Percentiles rank a stretch among this genome's conserved stretches.
Conservation (phyloP, 2,329 filamentous ascomycete genomes). For the Scedosporium minutisporum region DNA sequence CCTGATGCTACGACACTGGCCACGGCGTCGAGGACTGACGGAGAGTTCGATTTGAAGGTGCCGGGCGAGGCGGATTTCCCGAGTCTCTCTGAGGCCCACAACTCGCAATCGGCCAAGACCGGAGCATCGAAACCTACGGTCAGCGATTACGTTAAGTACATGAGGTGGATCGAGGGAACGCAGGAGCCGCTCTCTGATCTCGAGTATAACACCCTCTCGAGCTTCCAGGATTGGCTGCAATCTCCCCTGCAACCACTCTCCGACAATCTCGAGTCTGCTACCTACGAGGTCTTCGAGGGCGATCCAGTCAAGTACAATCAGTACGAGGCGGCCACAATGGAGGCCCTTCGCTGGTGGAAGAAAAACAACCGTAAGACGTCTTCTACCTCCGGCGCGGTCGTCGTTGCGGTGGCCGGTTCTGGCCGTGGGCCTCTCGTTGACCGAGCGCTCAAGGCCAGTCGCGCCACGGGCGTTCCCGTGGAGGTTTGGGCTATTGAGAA, state of each 20-base stretch:
- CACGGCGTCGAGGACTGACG: not conserved
- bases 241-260: slow-evolving; percentile 89
- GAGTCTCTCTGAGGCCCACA: slow-evolving; percentile 57
- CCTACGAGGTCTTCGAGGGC: slow-evolving; percentile 97
- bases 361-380: slow-evolving; percentile 64
- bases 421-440: slow-evolving; percentile 89
- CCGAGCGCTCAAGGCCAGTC: slow-evolving; percentile 71
- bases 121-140: slow-evolving; percentile 7
- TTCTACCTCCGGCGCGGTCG: slow-evolving; percentile 58
- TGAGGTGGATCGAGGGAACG: slow-evolving; percentile 73
- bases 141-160: slow-evolving; percentile 60
- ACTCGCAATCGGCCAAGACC: slow-evolving; percentile 18
- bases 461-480: slow-evolving; percentile 64
- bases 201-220: slow-evolving; percentile 42
- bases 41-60: slow-evolving; percentile 3
- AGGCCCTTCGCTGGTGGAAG: slow-evolving; percentile 74
- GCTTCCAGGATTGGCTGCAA: slow-evolving; percentile 87
- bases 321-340: slow-evolving; percentile 77
- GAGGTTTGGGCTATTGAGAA: slow-evolving; percentile 93
- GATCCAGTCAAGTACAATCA: slow-evolving; percentile 97
- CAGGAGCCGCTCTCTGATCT: slow-evolving; percentile 54
- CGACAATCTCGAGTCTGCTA: slow-evolving; percentile 93
- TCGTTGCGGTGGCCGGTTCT: slow-evolving; percentile 87
- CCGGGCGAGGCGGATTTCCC: slow-evolving; percentile 51
- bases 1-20: slow-evolving; percentile 28